Percentiles rank a stretch among this genome's conserved stretches.
phyloP scores from a whole-genome alignment of 306 rosid species.

The Amphicarpaea edgeworthii region DNA sequence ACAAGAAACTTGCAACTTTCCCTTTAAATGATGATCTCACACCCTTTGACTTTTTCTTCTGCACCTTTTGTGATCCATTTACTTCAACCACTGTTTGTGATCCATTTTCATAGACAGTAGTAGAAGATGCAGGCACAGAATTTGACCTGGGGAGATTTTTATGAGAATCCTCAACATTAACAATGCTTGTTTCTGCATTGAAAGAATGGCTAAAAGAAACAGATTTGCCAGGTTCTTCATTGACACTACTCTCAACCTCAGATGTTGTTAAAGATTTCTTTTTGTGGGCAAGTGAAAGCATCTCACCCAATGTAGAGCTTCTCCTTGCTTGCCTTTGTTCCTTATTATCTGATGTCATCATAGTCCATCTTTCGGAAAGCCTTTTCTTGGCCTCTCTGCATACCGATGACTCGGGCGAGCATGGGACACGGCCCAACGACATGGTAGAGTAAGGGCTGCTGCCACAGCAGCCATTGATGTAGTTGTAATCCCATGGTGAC shows the following conservation, averaged over 20 bases:
- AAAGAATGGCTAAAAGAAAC: constrained; percentile 56
- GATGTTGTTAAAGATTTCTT: constrained; percentile 62
- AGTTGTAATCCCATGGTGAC: constrained; percentile 89
- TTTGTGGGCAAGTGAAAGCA: constrained; percentile 82
- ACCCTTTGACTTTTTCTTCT: constrained; percentile 66
- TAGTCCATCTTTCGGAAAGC: constrained; percentile 92
- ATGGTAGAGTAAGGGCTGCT: constrained; percentile 76
- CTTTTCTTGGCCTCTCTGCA: constrained; percentile 96
- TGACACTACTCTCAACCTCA: constrained; percentile 46
- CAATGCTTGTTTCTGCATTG: constrained; percentile 52
- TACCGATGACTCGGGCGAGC: constrained; percentile 92
- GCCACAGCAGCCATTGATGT: constrained; percentile 58
- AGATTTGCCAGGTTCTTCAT: constrained; percentile 59
- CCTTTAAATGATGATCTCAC: constrained; percentile 78
- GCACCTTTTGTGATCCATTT: constrained; percentile 52
- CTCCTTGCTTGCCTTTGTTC: constrained; percentile 60
- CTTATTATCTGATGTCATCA: constrained; percentile 70
- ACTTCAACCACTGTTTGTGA: constrained; percentile 50
- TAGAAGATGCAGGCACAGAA: constrained; percentile 70
- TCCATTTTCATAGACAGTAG: constrained; percentile 54
- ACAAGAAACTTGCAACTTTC: constrained; percentile 86
- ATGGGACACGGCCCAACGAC: constrained; percentile 73
- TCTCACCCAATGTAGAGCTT: constrained; percentile 91
- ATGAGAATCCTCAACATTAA: constrained; percentile 56
- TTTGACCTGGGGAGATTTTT: constrained; percentile 71